Percentiles rank a stretch among this genome's conserved stretches.
These are phyloP conservation scores for Exophiala viscosa DNA, from an alignment of 2,329 filamentous ascomycete species.

Conservation along the genomic window DNA sequence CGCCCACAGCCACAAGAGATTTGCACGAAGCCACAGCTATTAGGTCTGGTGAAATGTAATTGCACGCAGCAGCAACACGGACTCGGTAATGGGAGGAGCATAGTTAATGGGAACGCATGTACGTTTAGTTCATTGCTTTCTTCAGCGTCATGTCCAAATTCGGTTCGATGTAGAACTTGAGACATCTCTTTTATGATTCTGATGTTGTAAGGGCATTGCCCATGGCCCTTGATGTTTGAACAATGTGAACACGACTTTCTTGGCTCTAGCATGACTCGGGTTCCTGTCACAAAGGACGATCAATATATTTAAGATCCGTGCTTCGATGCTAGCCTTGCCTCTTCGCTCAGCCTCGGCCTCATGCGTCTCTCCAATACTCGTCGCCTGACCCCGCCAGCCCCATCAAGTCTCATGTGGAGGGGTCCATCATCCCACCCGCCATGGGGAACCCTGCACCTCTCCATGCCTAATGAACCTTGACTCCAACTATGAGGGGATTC, in stretches of 20 bases:
- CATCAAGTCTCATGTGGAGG: neutral
- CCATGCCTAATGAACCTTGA: neutral
- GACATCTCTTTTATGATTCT: neutral
- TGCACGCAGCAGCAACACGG: constrained; percentile 2
- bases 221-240: neutral
- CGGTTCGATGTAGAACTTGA: neutral
- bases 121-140: constrained; percentile 8
- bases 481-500: neutral
- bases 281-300: too few species aligned
- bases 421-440: neutral
- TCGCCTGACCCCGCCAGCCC: neutral
- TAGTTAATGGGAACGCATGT: constrained; percentile 12
- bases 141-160: neutral
- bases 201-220: neutral
- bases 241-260: neutral
- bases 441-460: neutral
- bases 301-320: too few species aligned
- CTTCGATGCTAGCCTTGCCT: too few species aligned
- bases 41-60: constrained; percentile 12
- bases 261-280: too few species aligned
- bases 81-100: constrained; percentile 7
- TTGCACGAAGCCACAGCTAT: constrained; percentile 3
- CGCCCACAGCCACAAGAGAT: constrained; percentile 15
- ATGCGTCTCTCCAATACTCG: neutral
- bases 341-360: too few species aligned